A percentile compares a stretch with the other conserved stretches of the same genome.
phyloP scores from a whole-genome alignment of 805 yeast species.

The Starmerella bombicola region DNA sequence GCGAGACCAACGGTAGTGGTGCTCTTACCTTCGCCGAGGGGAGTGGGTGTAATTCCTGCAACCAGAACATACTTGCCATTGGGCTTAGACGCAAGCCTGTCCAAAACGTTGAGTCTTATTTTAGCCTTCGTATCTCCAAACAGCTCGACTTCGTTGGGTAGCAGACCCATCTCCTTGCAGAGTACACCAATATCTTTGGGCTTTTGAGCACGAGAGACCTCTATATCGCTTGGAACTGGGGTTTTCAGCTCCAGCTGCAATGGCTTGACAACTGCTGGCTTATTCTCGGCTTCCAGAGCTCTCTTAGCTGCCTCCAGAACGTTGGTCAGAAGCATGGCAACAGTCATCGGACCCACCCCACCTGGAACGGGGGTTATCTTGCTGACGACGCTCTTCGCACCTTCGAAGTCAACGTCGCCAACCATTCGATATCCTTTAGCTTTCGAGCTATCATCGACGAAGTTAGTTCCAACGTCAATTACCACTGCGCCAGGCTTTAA shows the following conservation, averaged over 20 bases:
- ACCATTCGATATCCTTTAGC: constrained; percentile 73
- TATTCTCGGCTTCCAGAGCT: constrained; percentile 26
- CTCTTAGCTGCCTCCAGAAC: constrained; percentile 68
- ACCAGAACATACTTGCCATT: constrained; percentile 84
- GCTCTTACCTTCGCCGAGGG: constrained; percentile 94
- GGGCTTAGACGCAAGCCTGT: constrained; percentile 49
- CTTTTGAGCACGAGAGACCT: constrained; percentile 72
- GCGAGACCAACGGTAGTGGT: constrained; percentile 93
- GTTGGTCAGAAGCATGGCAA: constrained; percentile 83
- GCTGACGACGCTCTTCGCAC: constrained; percentile 50
- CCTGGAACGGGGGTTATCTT: constrained; percentile 95
- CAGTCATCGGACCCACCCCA: constrained; percentile 99
- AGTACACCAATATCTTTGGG: constrained; percentile 71
- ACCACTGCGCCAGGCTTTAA: constrained; percentile 74
- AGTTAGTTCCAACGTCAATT: constrained; percentile 92
- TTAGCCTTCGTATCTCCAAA: constrained; percentile 87
- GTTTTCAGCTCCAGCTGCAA: constrained; percentile 40
- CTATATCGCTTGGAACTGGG: constrained; percentile 89
- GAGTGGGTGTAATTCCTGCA: constrained; percentile 97
- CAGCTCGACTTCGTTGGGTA: constrained; percentile 67
- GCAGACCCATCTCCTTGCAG: constrained; percentile 73
- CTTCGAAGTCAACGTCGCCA: constrained; percentile 85
- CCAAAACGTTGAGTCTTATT: constrained; percentile 54
- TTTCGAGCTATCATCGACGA: constrained; percentile 58
- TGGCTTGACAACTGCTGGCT: constrained; percentile 41